Conservation (phyloP, 352 stramenopile species). For the Globisporangium abappressorium region DNA sequence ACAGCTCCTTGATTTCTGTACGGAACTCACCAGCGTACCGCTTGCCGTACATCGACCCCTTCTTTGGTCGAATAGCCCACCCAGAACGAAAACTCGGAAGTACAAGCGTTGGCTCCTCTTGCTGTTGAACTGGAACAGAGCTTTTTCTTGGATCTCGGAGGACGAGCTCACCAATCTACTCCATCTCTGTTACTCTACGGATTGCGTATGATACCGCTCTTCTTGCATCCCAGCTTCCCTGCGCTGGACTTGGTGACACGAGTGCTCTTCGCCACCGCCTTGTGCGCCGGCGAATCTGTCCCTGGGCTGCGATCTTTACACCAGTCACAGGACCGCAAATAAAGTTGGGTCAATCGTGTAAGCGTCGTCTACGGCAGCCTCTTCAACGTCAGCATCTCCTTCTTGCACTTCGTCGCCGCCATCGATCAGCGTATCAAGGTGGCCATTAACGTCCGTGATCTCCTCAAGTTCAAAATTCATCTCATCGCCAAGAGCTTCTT, state of each 20-base stretch:
- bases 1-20: slow-evolving; percentile 1
- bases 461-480: no score
- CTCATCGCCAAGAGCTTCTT: no score
- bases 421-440: no score
- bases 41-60: not conserved
- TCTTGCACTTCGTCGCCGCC: no score
- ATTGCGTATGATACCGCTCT: no score
- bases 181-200: no score
- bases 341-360: no score
- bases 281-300: not conserved
- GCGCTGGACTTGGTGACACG: no score
- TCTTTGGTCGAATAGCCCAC: not conserved
- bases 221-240: no score
- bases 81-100: not conserved
- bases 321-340: not conserved
- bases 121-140: not conserved
- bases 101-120: not conserved
- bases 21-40: not conserved
- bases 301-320: not conserved
- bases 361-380: no score
- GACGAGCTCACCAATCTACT: not conserved
- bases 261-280: not conserved
- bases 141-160: not conserved
- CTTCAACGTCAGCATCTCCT: no score
- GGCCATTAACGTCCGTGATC: no score